These are phyloP conservation scores for Papiliotrema laurentii DNA, from an alignment of 1,284 basidiomycete species.

Conservation along the genomic window DNA sequence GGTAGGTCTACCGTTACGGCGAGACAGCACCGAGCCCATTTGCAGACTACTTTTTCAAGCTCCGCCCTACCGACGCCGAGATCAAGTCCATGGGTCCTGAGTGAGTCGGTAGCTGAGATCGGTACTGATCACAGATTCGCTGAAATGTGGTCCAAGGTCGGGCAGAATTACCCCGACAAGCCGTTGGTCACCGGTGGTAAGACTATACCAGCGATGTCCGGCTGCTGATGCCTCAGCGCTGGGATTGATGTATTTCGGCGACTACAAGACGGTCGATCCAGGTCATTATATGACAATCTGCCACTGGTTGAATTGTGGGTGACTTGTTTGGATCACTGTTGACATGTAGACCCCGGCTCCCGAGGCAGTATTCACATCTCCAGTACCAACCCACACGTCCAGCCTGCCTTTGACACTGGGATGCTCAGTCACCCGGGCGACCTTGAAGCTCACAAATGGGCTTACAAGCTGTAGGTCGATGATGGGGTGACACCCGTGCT, in stretches of 20 bases:
- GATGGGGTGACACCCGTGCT: neutral
- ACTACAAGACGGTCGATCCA: constrained; percentile 3
- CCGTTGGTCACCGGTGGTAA: constrained; percentile 12
- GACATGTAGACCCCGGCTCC: constrained; percentile 16
- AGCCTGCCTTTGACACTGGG: constrained; percentile 23
- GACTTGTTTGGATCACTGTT: neutral
- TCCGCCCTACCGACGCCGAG: constrained; percentile 14
- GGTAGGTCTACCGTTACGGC: constrained; percentile 3
- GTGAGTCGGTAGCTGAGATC: constrained; percentile 1
- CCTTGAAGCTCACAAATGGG: constrained; percentile 54
- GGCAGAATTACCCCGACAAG: constrained; percentile 14
- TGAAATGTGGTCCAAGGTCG: constrained; percentile 11
- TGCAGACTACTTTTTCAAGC: constrained; percentile 16
- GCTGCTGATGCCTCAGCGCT: constrained; percentile 4
- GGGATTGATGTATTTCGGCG: constrained; percentile 9
- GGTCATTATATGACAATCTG: constrained; percentile 19
- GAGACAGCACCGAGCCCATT: too few species aligned
- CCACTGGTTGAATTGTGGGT: constrained; percentile 17
- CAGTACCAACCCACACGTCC: constrained; percentile 17
- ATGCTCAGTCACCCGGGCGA: constrained; percentile 49
- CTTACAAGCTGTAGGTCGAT: constrained; percentile 54
- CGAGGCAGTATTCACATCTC: constrained; percentile 30
- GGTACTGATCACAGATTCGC: constrained; percentile 6
- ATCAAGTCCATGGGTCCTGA: constrained; percentile 13
- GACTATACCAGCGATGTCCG: neutral